Percentiles rank a stretch among this genome's conserved stretches.
These are phyloP conservation scores for Triglochin maritima DNA, from an alignment of 106 monocot genomes.

Conservation along the genomic window DNA sequence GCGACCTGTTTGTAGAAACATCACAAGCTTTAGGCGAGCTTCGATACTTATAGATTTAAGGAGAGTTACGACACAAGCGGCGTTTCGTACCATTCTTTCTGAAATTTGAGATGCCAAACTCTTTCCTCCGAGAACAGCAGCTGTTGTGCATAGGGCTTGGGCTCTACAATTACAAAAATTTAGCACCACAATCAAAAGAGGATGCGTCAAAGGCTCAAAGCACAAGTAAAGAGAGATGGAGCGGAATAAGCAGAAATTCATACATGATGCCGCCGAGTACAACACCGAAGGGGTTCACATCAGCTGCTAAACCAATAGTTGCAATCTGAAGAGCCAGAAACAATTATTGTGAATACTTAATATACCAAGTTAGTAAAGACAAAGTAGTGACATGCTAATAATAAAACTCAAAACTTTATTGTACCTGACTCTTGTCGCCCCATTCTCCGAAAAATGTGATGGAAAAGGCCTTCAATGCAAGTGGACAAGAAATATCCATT, in stretches of 20 bases:
- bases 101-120: slow-evolving; percentile 96
- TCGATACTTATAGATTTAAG: background rate
- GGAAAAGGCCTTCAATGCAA: slow-evolving; percentile 69
- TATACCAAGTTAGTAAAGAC: background rate
- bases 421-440: slow-evolving; percentile 99
- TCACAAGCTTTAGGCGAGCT: background rate
- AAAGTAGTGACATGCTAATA: background rate
- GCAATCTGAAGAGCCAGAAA: slow-evolving; percentile 49
- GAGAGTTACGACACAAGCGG: background rate
- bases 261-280: slow-evolving; percentile 94
- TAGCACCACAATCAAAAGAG: background rate
- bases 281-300: slow-evolving; percentile 79
- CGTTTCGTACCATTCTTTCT: slow-evolving; percentile 64
- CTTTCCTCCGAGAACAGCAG: slow-evolving; percentile 92
- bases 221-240: background rate
- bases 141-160: slow-evolving; percentile 84
- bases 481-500: no score
- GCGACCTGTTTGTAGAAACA: slow-evolving; percentile 37
- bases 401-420: background rate
- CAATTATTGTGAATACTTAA: background rate
- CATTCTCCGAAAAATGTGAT: slow-evolving; percentile 99
- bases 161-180: slow-evolving; percentile 27
- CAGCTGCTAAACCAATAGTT: slow-evolving; percentile 84
- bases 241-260: slow-evolving; percentile 1
- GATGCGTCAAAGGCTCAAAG: background rate